phyloP scores from a whole-genome alignment of 805 yeast species.

The Saturnispora mendoncae region DNA sequence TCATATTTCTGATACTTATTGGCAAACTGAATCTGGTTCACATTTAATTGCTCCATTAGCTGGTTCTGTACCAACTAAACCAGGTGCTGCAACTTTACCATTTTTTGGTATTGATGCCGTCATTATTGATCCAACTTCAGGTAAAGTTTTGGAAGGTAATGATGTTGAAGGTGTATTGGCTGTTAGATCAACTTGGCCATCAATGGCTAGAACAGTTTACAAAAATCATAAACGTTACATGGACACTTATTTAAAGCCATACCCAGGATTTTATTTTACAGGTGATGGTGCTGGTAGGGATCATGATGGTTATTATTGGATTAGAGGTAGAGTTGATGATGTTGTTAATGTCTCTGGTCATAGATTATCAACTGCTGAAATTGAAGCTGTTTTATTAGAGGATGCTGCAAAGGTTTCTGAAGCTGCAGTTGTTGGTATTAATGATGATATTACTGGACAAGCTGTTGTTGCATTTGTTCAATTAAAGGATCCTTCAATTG shows the following conservation, averaged over 20 bases:
- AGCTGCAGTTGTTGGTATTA: constrained; percentile 93
- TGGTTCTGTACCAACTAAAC: constrained; percentile 90
- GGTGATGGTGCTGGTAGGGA: constrained; percentile 99
- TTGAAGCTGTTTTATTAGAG: constrained; percentile 82
- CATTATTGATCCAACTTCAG: constrained; percentile 88
- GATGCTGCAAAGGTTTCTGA: constrained; percentile 71
- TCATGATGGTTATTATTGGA: constrained; percentile 94
- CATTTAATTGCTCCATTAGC: constrained; percentile 92
- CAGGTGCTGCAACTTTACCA: constrained; percentile 95
- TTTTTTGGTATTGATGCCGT: constrained; percentile 90
- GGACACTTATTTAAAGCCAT: constrained; percentile 89
- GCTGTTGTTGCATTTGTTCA: constrained; percentile 94
- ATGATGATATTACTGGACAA: constrained; percentile 95
- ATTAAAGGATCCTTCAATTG: constrained; percentile 46
- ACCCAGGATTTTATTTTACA: constrained; percentile 89
- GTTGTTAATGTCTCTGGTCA: constrained; percentile 98
- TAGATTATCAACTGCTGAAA: constrained; percentile 96
- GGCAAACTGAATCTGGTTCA: constrained; percentile 98
- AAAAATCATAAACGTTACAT: constrained; percentile 77
- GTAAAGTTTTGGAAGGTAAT: constrained; percentile 73
- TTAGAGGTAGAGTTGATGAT: constrained; percentile 96
- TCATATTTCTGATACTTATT: constrained; percentile 91
- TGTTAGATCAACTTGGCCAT: constrained; percentile 88
- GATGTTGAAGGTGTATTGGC: constrained; percentile 97
- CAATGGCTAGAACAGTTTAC: constrained; percentile 96